Percentiles rank a stretch among this genome's conserved stretches.
phyloP scores from a whole-genome alignment of 2,329 filamentous ascomycete genomes.

The Arthroderma uncinatum region DNA sequence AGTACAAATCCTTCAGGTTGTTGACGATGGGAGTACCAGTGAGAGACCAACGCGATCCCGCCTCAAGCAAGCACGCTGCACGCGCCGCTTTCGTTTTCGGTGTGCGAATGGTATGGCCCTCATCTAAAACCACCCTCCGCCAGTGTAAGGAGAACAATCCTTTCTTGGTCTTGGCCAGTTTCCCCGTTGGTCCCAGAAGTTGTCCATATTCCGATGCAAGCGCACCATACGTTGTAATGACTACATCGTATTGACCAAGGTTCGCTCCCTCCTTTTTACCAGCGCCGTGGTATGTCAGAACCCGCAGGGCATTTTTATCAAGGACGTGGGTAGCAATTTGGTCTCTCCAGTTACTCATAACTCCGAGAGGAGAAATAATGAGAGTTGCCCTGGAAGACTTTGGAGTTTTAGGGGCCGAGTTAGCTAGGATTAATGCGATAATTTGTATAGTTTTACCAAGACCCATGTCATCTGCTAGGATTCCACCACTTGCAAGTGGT shows the following conservation, averaged over 20 bases:
- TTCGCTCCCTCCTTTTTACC: conserved; percentile 48
- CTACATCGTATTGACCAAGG: conserved; percentile 57
- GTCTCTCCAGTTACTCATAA: conserved; percentile 83
- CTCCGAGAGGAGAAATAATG: conserved; percentile 69
- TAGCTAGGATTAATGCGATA: conserved; percentile 63
- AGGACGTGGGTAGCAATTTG: conserved; percentile 66
- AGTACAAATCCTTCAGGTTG: conserved; percentile 68
- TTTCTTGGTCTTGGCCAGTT: conserved; percentile 30
- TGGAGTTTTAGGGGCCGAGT: conserved; percentile 33
- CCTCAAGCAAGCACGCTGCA: conserved; percentile 55
- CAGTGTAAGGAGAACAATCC: conserved; percentile 57
- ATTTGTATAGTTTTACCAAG: conserved; percentile 80
- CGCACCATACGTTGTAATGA: conserved; percentile 77
- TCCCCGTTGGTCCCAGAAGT: conserved; percentile 35
- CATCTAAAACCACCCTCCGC: conserved; percentile 70
- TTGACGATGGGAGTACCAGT: conserved; percentile 80
- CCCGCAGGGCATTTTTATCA: conserved; percentile 48
- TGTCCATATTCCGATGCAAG: conserved; percentile 54
- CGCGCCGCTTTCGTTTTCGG: conserved; percentile 59
- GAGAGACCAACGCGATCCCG: conserved; percentile 65
- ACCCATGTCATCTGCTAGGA: conserved; percentile 88
- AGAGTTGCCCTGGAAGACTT: conserved; percentile 53
- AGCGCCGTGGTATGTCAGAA: conserved; percentile 64
- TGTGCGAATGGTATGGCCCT: conserved; percentile 75
- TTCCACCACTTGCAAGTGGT: conserved; percentile 62